phyloP scores from a whole-genome alignment of 2,329 filamentous ascomycete genomes.

The Thielaviopsis euricoi region DNA sequence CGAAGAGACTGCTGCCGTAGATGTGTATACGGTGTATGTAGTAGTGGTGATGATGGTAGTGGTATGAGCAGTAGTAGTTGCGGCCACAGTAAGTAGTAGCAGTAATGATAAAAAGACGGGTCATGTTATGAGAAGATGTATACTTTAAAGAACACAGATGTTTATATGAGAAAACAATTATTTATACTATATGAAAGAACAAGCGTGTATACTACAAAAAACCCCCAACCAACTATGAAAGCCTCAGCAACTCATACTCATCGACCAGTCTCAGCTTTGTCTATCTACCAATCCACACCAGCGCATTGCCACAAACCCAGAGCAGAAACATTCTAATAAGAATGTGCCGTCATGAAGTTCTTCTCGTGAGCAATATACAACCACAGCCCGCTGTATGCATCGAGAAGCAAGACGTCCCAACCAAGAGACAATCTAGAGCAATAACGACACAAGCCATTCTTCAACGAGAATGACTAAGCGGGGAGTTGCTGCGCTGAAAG shows the following conservation, averaged over 20 bases:
- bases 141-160: no score
- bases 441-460: not conserved
- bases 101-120: no score
- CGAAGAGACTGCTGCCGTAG: conserved; percentile 40
- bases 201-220: no score
- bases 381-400: not conserved
- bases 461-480: no score
- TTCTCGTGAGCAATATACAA: not conserved
- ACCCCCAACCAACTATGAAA: no score
- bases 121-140: no score
- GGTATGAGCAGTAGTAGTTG: no score
- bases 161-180: no score
- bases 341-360: not conserved
- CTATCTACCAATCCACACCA: not conserved
- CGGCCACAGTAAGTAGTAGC: no score
- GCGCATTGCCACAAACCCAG: not conserved
- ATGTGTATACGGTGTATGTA: not conserved
- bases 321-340: not conserved
- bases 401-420: not conserved
- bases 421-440: not conserved
- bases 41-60: not conserved
- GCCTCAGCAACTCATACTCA: no score
- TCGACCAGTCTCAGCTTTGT: no score
- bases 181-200: no score
- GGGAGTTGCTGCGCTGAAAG: not conserved